Conservation (phyloP, 352 stramenopile genomes). For the Blastocystis sp. region DNA sequence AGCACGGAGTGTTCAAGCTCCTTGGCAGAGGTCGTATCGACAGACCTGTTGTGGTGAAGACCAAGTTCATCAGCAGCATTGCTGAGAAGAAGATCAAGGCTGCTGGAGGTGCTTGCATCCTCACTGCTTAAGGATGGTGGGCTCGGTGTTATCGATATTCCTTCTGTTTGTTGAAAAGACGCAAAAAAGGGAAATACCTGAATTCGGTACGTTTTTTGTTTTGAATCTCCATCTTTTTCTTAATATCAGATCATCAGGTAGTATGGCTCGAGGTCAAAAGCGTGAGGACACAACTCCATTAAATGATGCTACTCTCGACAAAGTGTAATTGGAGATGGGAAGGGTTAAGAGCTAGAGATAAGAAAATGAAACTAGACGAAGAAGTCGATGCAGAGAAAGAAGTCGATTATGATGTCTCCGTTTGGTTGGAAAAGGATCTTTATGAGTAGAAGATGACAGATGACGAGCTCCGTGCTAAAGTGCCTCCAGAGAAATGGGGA, state of each 20-base stretch:
- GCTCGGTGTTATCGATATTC: background rate
- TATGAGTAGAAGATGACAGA: slow-evolving; percentile 60
- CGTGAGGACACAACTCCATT: background rate
- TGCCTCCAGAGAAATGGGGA: slow-evolving; percentile 51
- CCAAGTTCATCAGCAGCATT: slow-evolving; percentile 93
- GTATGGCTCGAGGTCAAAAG: background rate
- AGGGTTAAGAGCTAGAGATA: slow-evolving; percentile 1
- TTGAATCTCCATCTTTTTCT: background rate
- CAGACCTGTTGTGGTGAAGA: slow-evolving; percentile 97
- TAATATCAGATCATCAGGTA: background rate
- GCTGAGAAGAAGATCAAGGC: slow-evolving; percentile 99
- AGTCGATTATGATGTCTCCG: slow-evolving; percentile 8
- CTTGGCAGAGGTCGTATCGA: slow-evolving; percentile 94
- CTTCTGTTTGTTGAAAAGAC: background rate
- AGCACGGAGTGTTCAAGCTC: slow-evolving; percentile 97
- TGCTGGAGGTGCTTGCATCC: slow-evolving; percentile 83
- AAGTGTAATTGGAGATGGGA: background rate
- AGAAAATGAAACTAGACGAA: slow-evolving; percentile 17
- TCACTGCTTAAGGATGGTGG: slow-evolving; percentile 29
- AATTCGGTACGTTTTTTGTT: background rate
- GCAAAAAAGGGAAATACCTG: background rate
- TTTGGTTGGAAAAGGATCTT: background rate
- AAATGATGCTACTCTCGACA: background rate
- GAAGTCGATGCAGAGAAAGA: background rate
- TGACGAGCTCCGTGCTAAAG: slow-evolving; percentile 58